These are phyloP conservation scores for Amphirosellinia nigrospora DNA, from an alignment of 495 filamentous ascomycete species.

Conservation along the genomic window DNA sequence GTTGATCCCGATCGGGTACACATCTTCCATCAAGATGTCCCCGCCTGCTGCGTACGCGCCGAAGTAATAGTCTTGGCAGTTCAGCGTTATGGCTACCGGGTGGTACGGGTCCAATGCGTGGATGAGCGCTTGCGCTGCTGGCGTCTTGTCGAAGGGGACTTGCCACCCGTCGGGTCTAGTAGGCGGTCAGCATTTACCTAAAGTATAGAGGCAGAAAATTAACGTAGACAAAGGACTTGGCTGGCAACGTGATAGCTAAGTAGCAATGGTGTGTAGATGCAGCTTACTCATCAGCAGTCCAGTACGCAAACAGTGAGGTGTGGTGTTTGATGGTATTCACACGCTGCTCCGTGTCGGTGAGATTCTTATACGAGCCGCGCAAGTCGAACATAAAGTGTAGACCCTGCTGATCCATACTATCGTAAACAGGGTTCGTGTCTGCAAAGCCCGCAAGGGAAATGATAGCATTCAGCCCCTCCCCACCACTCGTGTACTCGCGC, in stretches of 20 bases:
- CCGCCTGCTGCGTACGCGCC: conserved; percentile 63
- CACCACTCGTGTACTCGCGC: conserved; percentile 58
- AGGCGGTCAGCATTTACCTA: conserved; percentile 19
- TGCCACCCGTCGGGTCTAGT: conserved; percentile 66
- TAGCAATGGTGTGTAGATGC: not conserved
- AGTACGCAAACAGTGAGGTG: conserved; percentile 67
- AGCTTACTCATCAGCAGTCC: conserved; percentile 66
- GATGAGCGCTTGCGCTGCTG: conserved; percentile 50
- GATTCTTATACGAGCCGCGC: conserved; percentile 65
- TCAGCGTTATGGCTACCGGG: conserved; percentile 68
- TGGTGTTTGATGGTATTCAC: conserved; percentile 58
- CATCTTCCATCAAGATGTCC: conserved; percentile 71
- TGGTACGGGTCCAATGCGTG: conserved; percentile 70
- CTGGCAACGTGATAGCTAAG: not conserved
- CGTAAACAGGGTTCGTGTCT: conserved; percentile 56
- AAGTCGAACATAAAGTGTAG: conserved; percentile 72
- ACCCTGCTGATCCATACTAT: conserved; percentile 60
- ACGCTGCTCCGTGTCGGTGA: conserved; percentile 56
- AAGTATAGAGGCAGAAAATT: not conserved
- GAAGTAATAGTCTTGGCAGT: conserved; percentile 76
- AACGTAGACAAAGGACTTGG: not conserved
- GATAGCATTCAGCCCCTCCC: conserved; percentile 51
- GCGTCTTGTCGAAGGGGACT: conserved; percentile 59
- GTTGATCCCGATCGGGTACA: conserved; percentile 70
- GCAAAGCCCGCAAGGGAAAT: conserved; percentile 45